Conservation (phyloP, 345 rosid genomes). For the Atalantia buxifolia region DNA sequence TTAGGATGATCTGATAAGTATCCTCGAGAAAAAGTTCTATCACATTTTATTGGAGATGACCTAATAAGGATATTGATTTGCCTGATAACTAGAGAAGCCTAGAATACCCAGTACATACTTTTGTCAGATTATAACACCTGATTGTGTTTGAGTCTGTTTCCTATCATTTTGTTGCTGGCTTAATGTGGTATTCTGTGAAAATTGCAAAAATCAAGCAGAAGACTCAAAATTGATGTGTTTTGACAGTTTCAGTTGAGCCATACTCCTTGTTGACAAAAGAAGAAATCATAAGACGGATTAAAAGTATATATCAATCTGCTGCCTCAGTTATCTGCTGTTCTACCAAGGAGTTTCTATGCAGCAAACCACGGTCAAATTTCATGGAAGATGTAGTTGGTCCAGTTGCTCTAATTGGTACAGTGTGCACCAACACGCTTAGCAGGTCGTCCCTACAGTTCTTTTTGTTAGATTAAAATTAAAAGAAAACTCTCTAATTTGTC, state of each 20-base stretch:
- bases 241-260: slow-evolving; percentile 39
- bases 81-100: not conserved
- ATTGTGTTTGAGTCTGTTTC: not conserved
- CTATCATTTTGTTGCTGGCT: not conserved
- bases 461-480: not conserved
- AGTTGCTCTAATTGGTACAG: slow-evolving; percentile 63
- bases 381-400: slow-evolving; percentile 37
- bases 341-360: not conserved
- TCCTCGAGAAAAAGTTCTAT: not conserved
- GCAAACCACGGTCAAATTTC: slow-evolving; percentile 18
- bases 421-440: slow-evolving; percentile 42
- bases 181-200: not conserved
- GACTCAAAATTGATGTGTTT: not conserved
- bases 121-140: not conserved
- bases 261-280: slow-evolving; percentile 34
- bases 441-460: slow-evolving; percentile 26
- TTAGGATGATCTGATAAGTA: not conserved
- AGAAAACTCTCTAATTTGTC: not conserved
- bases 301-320: slow-evolving; percentile 36
- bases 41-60: not conserved
- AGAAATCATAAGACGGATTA: slow-evolving; percentile 38
- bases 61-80: not conserved
- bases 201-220: not conserved
- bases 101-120: not conserved
- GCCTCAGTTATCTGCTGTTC: slow-evolving; percentile 42